phyloP scores from a whole-genome alignment of 768 basidiomycete genomes.

The Boletus coccyginus region DNA sequence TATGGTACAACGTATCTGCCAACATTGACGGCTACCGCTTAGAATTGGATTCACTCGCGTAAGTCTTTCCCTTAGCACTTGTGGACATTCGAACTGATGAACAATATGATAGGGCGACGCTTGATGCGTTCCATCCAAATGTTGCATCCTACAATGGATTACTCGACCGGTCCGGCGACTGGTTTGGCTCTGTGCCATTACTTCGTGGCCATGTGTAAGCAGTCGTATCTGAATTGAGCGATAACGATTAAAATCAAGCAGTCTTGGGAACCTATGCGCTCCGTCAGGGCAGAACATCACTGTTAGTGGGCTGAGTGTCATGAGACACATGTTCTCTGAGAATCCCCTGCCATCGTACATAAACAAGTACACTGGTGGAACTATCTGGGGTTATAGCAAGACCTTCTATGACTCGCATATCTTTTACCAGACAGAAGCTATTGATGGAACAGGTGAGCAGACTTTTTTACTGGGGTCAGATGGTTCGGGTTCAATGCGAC shows the following conservation, averaged over 20 bases:
- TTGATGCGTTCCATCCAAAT: slow-evolving; percentile 12
- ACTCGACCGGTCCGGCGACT: slow-evolving; percentile 4
- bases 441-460: slow-evolving; percentile 8
- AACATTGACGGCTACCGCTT: slow-evolving; percentile 6
- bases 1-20: slow-evolving; percentile 16
- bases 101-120: slow-evolving; percentile 1
- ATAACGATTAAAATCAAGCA: background rate
- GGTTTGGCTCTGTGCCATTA: slow-evolving; percentile 14
- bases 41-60: slow-evolving; percentile 11
- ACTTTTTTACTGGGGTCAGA: too few species aligned
- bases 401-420: slow-evolving; percentile 11
- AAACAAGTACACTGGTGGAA: slow-evolving; percentile 2
- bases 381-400: slow-evolving; percentile 12
- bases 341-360: slow-evolving; percentile 1
- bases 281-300: background rate
- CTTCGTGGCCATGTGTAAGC: slow-evolving; percentile 13
- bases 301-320: slow-evolving; percentile 3
- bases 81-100: background rate
- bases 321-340: slow-evolving; percentile 15
- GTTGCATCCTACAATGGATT: slow-evolving; percentile 12
- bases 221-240: background rate
- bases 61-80: background rate
- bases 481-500: background rate
- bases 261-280: slow-evolving; percentile 3
- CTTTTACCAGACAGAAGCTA: slow-evolving; percentile 12